Evolutionary conservation across 768 basidiomycete genomes (phyloP).

Genomic region (Mycena rebaudengoi): DNA sequence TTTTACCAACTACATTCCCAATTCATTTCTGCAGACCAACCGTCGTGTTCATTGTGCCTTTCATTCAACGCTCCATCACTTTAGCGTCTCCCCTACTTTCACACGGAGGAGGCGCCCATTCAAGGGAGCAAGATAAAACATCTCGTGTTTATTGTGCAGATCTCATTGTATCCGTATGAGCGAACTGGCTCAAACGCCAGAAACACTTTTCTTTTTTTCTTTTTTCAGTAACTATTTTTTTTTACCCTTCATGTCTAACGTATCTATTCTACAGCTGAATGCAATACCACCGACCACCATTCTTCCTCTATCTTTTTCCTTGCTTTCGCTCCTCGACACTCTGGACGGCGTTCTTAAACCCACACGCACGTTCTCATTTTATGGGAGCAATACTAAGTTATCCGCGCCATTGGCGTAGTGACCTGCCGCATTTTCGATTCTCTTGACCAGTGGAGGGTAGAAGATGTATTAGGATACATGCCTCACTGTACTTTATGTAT

Average conservation of each 20-base stretch:
- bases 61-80: constrained; percentile 75
- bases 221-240: no score
- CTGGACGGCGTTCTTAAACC: constrained; percentile 79
- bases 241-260: constrained; percentile 6
- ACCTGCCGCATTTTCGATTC: constrained; percentile 46
- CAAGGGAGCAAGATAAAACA: constrained; percentile 75
- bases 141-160: constrained; percentile 31
- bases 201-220: constrained; percentile 40
- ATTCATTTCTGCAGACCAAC: no score
- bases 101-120: constrained; percentile 83
- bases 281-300: not conserved
- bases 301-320: not conserved
- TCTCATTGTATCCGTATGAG: constrained; percentile 41
- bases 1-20: constrained; percentile 4
- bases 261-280: constrained; percentile 6
- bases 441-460: constrained; percentile 40
- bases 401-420: constrained; percentile 33
- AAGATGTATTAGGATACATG: constrained; percentile 44
- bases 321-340: constrained; percentile 88
- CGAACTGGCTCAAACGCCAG: constrained; percentile 62
- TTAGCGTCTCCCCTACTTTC: constrained; percentile 71
- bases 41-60: constrained; percentile 15
- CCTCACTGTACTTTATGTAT: not conserved
- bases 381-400: constrained; percentile 78
- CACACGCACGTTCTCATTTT: constrained; percentile 96